Percentiles rank a stretch among this genome's conserved stretches.
These are phyloP conservation scores for Syzygium malaccense DNA, from an alignment of 441 rosid species.

Conservation along the genomic window DNA sequence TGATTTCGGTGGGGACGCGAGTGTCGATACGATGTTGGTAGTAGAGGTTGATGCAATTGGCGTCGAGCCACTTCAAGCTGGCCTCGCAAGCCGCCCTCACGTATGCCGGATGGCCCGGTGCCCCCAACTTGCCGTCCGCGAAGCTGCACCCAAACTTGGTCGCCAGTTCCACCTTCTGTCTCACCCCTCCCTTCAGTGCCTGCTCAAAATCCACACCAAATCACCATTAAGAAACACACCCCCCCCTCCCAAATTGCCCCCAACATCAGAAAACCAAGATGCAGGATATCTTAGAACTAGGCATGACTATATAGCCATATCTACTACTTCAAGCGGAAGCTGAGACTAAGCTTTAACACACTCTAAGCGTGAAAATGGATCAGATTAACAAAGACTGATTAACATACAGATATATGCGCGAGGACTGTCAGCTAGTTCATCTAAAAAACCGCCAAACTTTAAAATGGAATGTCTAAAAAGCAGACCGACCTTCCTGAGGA, in stretches of 20 bases:
- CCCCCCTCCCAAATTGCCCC: background rate
- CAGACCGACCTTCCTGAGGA: background rate
- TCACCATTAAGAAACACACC: background rate
- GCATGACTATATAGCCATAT: too few relatives aligned
- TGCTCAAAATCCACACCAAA: background rate
- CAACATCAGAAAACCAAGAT: background rate
- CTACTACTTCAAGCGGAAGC: background rate
- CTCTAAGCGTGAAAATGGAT: too few relatives aligned
- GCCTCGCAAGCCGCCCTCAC: background rate
- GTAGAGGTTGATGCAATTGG: background rate
- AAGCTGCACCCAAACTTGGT: background rate
- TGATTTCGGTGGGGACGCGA: background rate
- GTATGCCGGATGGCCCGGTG: background rate
- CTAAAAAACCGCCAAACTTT: too few relatives aligned
- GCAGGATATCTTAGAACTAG: background rate
- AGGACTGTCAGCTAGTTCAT: background rate
- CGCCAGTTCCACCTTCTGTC: conserved; percentile 4
- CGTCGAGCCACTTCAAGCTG: background rate
- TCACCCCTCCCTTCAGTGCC: background rate
- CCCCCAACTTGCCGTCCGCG: background rate
- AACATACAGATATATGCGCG: too few relatives aligned
- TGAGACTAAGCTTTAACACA: background rate
- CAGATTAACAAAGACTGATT: too few relatives aligned
- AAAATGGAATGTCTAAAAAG: background rate
- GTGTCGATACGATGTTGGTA: background rate